Base-by-base conservation (phyloP, 805 yeast genomes). In the Clavispora vitiphila region DNA sequence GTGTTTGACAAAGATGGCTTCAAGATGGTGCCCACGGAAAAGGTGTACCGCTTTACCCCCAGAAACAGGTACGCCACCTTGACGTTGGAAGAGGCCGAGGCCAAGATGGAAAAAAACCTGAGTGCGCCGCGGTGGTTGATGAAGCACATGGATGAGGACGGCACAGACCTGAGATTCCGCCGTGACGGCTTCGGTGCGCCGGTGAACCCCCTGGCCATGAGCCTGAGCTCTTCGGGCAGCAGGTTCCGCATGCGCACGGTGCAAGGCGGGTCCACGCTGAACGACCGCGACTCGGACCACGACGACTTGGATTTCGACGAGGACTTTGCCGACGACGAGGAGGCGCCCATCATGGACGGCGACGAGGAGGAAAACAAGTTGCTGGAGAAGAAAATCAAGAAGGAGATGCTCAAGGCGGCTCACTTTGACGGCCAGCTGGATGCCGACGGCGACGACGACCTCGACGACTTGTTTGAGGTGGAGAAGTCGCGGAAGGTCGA, bases 301-400 rank as follows among this genome's bases (percentile, higher is more conserved):
- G 97, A 90, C 50, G 97, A 89, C 57, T 67, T 93, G 55, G 99
- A 91, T 65, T 91, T 74, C 56, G 97, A 93, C 53, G 98, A 93
- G 61, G 97, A 90, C 61, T 93, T 93, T 64, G 97, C 93, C 21
- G 99, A 93, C 62, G 99, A 93, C 61, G 99, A 93, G 67, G 99
- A 91, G 61, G 98, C 98, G 1, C 99, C 99, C 22, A 86, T 93
- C 44, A 80, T 91, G 73, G 98, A 91, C 56, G 96, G 96, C 36
- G 80, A 90, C 47, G 98, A 91, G 57, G 96, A 93, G 56, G 98
- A 93, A 57, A 86, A 87, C 60, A 89, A 85, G 60, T 85, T 88
- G 48, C 85, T 89, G 39, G 96, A 93, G 62, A 78, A 74, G 50
- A 81, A 86, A 54, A 82, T 87, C 59, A 88, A 86, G 61, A 80